Conservation (phyloP, 148 eudicot genomes). For the Dianthus caryophyllus region DNA sequence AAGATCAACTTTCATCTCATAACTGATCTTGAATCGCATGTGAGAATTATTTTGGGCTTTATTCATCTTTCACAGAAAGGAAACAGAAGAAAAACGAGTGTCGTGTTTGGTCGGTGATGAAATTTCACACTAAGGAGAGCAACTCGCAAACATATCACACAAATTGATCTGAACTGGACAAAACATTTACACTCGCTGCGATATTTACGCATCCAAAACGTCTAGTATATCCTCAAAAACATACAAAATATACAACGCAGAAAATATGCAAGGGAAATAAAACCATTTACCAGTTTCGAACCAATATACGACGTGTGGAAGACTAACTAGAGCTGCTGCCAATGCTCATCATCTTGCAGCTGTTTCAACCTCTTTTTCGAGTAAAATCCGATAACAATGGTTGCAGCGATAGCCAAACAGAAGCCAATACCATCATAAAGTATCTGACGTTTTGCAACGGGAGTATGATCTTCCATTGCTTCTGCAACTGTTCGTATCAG, state of each 20-base stretch:
- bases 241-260: background rate
- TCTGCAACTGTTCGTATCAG: constrained; percentile 59
- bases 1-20: too few relatives aligned
- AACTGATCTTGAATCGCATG: too few relatives aligned
- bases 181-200: background rate
- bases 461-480: constrained; percentile 50
- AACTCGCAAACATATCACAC: too few relatives aligned
- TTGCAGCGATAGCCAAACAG: constrained; percentile 35
- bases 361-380: constrained; percentile 54
- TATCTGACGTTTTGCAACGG: constrained; percentile 47
- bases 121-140: too few relatives aligned
- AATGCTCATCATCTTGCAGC: constrained; percentile 37
- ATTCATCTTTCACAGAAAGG: too few relatives aligned
- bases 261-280: background rate
- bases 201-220: background rate
- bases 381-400: constrained; percentile 51
- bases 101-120: too few relatives aligned
- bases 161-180: too few relatives aligned
- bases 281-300: background rate
- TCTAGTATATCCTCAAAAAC: background rate
- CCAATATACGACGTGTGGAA: background rate
- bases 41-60: too few relatives aligned
- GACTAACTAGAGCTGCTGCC: constrained; percentile 10
- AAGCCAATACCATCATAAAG: constrained; percentile 49
- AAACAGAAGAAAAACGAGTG: too few relatives aligned